phyloP scores from a whole-genome alignment of 202 grass and related monocot genomes.

The Saccharum hybrid region DNA sequence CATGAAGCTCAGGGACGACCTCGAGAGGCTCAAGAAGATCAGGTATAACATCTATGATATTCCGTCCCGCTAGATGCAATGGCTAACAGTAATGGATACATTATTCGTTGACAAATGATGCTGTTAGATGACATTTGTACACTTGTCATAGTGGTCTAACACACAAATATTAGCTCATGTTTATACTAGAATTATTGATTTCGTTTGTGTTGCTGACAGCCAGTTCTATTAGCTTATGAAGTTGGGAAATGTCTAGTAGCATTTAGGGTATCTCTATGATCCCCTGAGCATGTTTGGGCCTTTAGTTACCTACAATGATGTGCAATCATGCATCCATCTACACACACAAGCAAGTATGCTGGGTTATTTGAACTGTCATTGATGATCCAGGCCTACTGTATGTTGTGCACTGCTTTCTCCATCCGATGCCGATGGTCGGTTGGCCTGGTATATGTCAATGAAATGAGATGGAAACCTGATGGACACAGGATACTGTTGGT shows the following conservation, averaged over 20 bases:
- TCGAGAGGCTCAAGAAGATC: constrained; percentile 95
- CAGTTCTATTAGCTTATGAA: background rate
- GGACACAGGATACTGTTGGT: background rate
- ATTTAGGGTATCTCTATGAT: no score
- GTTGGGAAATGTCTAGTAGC: background rate
- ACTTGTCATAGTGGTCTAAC: background rate
- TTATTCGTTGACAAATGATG: background rate
- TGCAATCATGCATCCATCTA: background rate
- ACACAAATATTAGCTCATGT: background rate
- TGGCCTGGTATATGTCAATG: background rate
- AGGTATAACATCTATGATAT: constrained; percentile 39
- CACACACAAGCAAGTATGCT: background rate
- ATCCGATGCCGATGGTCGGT: accelerated
- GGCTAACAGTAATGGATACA: background rate
- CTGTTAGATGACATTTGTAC: background rate
- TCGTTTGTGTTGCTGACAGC: background rate
- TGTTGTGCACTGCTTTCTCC: background rate
- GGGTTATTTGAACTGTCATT: background rate
- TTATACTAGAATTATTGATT: background rate
- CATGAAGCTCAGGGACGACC: constrained; percentile 95
- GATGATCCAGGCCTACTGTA: background rate
- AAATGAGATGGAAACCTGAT: background rate
- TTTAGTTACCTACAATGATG: background rate
- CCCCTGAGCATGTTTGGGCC: background rate
- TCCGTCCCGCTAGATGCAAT: background rate